Evolutionary conservation across 768 basidiomycete species (phyloP), one percentile per base, ranked within the genome.

Genomic region (Xerocomellus amylosporus): DNA sequence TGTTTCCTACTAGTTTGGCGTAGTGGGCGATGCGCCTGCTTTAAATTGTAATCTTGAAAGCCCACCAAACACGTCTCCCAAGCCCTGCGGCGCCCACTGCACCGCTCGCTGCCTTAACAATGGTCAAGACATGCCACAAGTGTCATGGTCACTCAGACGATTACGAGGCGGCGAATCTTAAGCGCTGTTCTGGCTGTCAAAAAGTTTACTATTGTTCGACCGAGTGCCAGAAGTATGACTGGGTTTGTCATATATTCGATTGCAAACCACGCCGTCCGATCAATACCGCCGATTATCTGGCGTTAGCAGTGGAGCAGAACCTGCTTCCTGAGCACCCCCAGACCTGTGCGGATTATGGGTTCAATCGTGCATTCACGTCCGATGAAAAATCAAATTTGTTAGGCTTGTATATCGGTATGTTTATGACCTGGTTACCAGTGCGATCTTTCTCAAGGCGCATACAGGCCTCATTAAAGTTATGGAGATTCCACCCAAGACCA

Each of bases 151-250:
- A 46, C 22, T 33, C 38, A 3, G 38, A 46, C 7, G 12, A 41
- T 34, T 53, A 46, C 38, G 4, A 22, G 4, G 52, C 34, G 13
- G n/a, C 45, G 8, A 34, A 46, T 3, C 52, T 47, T 0, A 53
- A 41, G 52, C 45, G 52, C 24, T 53, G 45, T 34, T 2, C 52
- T 24, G 45, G 45, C 4, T 53, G 45, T 8, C 52, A 14, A 41
- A 53, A 34, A 20, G 46, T 48, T n/a, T 48, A 54, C 24, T 54
- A 47, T 19, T 54, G 53, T 34, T 54, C 53, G 0, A 41, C n/a
- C 8, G 5, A 1, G 19, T 54, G 46, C 40, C 53, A 54, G 7
- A 54, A 43, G 13, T 6, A 14, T 8, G 41, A 38, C 24, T 54
- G 53, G 53, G 12, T 43, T 10, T 26, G 8, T 14, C 53, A 54